Evolutionary conservation across 345 rosid genomes (phyloP), one percentile per base, ranked within the genome.

Genomic region (Bruguiera gymnorhiza): DNA sequence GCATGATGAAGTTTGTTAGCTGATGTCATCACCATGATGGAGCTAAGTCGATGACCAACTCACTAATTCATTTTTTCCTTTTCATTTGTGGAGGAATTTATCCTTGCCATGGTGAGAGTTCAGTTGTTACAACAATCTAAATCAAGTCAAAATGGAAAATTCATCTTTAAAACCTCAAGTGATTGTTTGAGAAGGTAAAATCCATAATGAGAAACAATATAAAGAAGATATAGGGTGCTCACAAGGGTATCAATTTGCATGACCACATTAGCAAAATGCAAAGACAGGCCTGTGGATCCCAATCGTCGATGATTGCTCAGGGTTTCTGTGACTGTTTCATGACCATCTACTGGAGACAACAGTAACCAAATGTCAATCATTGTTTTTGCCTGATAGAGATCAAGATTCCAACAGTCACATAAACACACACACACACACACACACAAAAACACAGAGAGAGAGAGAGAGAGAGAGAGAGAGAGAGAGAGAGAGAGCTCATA

Each of bases 251-350:
- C 98, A 63, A 94, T 87, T 83, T 86, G 98, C 73, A 77, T 62
- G 61, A 91, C 73, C 48, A 91, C 73, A 68, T 87, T 89, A 46
- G 98, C 98, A 71, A 89, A 94, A 68, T 94, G 96, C 74, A 91
- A 75, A 13, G 95, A 91, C 74, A 91, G 97, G 62, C 95, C 96
- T 63, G 89, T 86, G 71, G 87, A 80, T 73, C 98, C 98, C 75
- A 93, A 64, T 83, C 81, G 83, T 74, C 66, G 77, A 69, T 72
- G 78, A 70, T 68, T 67, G 63, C 68, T 63, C 37, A 7, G 9
- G 6, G 57, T 29, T 62, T 16, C 71, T 57, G 72, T 30, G n/a
- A 53, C 23, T 52, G 23, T 6, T 50, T n/a, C 30, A 20, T 65
- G 31, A 62, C 19, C 54, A 72, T 72, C 80, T 84, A 67, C 59